A percentile compares a stretch with the other conserved stretches of the same genome.
phyloP scores from a whole-genome alignment of 768 basidiomycete species.

The Boletus sp. region DNA sequence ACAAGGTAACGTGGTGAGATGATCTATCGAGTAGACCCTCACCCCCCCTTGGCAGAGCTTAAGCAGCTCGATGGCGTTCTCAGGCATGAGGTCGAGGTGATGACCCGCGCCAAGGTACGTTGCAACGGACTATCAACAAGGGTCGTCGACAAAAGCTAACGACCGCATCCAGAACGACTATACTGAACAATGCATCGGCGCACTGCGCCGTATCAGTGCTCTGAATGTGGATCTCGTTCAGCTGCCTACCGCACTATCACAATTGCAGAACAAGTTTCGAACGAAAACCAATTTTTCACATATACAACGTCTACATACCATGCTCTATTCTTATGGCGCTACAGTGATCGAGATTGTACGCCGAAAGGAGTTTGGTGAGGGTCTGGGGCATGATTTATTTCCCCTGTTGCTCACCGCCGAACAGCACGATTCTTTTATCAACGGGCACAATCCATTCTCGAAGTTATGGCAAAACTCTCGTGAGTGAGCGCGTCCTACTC shows the following conservation, averaged over 20 bases:
- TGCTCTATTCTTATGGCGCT: conserved; percentile 90
- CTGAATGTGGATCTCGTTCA: conserved; percentile 81
- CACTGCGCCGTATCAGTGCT: conserved; percentile 70
- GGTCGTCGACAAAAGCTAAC: not conserved
- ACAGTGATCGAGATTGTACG: conserved; percentile 89
- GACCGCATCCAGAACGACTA: conserved; percentile 57
- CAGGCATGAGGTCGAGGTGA: conserved; percentile 56
- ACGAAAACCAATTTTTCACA: conserved; percentile 84
- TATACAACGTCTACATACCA: conserved; percentile 81
- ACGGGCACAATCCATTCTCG: conserved; percentile 74
- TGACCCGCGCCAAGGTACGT: conserved; percentile 53
- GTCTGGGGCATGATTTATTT: not conserved
- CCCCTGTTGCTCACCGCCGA: conserved; percentile 2
- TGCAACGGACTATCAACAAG: not conserved
- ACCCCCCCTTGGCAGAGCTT: conserved; percentile 46
- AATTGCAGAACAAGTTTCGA: conserved; percentile 71
- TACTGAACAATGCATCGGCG: conserved; percentile 61
- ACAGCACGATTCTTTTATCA: conserved; percentile 77
- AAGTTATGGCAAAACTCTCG: conserved; percentile 87
- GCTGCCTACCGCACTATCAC: conserved; percentile 60
- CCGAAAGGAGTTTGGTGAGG: conserved; percentile 82
- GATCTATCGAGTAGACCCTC: not conserved
- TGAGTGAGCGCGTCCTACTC: conserved; percentile 37
- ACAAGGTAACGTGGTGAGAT: not conserved
- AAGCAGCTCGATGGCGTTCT: conserved; percentile 59